A percentile compares a stretch with the other conserved stretches of the same genome.
phyloP scores from a whole-genome alignment of 441 rosid genomes.

The Gossypium laxum region DNA sequence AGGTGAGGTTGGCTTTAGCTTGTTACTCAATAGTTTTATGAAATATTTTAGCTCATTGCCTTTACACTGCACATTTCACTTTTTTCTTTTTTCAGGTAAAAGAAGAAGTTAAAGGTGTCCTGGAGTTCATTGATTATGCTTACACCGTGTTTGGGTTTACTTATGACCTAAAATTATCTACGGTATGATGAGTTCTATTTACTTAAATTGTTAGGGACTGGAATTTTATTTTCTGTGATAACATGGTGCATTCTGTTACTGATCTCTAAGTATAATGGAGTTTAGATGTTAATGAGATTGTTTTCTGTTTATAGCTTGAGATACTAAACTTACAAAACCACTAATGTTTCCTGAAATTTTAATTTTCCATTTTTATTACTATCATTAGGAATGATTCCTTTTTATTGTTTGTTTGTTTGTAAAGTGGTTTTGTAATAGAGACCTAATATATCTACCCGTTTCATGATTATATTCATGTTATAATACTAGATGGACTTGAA shows the following conservation, averaged over 20 bases:
- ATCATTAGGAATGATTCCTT: neutral
- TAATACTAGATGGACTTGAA: neutral
- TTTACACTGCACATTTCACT: conserved; percentile 14
- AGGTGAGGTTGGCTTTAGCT: conserved; percentile 37
- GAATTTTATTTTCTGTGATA: neutral
- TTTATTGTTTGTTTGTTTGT: neutral
- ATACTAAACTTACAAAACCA: neutral
- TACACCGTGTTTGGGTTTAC: conserved; percentile 41
- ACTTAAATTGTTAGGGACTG: neutral
- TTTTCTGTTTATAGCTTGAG: neutral
- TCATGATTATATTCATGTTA: neutral
- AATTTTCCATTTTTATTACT: neutral
- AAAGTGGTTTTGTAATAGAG: neutral
- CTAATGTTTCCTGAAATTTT: neutral
- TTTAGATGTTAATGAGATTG: neutral
- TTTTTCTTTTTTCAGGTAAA: conserved; percentile 48
- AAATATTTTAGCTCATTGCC: conserved; percentile 8
- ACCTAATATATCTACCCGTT: neutral
- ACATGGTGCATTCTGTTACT: neutral
- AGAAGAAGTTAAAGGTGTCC: conserved; percentile 62
- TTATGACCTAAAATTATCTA: conserved; percentile 86
- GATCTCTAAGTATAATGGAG: neutral
- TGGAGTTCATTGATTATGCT: conserved; percentile 68
- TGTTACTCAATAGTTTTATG: neutral
- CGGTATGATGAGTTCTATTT: conserved; percentile 38